Percentiles rank a stretch among this genome's conserved stretches.
Evolutionary conservation across 176 grass and related monocot genomes (phyloP).

Genomic region (Olyra latifolia): DNA sequence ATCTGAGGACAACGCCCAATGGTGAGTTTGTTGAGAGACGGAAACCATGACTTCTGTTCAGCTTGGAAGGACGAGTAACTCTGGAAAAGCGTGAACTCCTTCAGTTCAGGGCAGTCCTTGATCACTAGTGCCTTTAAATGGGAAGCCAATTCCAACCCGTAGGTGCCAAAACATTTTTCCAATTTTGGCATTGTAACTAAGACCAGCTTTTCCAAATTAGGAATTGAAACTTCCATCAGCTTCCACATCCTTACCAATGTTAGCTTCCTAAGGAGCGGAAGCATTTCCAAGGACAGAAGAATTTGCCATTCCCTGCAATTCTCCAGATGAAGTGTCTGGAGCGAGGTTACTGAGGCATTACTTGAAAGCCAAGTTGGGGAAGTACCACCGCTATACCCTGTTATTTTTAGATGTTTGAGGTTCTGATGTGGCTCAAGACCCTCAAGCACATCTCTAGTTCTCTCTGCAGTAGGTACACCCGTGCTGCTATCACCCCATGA

Average conservation of each 20-base stretch:
- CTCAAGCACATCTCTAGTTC: conserved; percentile 22
- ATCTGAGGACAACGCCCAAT: conserved; percentile 25
- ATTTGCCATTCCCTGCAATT: conserved; percentile 6
- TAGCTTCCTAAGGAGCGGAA: conserved; percentile 24
- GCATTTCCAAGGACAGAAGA: neutral
- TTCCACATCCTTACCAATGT: neutral
- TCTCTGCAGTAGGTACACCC: conserved; percentile 13
- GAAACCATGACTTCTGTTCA: conserved; percentile 26
- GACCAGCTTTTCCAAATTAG: conserved; percentile 33
- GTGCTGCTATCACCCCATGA: conserved; percentile 20
- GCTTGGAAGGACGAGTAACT: neutral
- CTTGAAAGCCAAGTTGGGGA: conserved; percentile 29
- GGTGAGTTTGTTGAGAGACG: conserved; percentile 19
- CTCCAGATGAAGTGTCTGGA: conserved; percentile 19
- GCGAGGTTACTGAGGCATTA: neutral
- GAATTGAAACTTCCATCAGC: conserved; percentile 33
- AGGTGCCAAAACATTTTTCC: conserved; percentile 18
- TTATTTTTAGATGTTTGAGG: conserved; percentile 34
- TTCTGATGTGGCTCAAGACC: conserved; percentile 36
- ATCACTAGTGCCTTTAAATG: conserved; percentile 1
- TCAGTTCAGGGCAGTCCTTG: conserved; percentile 14
- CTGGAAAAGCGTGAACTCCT: conserved; percentile 1
- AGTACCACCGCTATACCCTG: neutral
- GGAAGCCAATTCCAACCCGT: neutral
- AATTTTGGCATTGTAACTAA: conserved; percentile 22